Evolutionary conservation across 2,329 filamentous ascomycete genomes (phyloP).

Genomic region (Lithohypha guttulata): DNA sequence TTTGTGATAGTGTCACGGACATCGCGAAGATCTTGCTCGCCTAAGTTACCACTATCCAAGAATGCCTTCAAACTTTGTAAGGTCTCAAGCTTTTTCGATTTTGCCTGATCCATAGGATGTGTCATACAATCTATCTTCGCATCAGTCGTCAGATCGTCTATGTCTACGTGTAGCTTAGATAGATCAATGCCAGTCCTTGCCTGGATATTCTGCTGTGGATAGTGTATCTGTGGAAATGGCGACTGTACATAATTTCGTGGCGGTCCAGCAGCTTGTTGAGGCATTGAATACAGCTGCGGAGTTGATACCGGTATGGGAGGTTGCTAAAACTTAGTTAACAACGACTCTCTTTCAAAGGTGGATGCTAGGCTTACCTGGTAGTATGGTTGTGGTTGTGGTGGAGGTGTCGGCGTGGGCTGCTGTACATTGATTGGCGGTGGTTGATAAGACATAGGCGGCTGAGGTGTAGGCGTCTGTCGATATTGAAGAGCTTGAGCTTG

Average conservation of each 20-base stretch:
- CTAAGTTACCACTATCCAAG: slow-evolving; percentile 18
- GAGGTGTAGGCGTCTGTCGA: slow-evolving; percentile 63
- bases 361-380: slow-evolving; percentile 12
- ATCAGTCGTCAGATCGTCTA: slow-evolving; percentile 22
- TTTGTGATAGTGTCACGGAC: slow-evolving; percentile 19
- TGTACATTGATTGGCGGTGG: slow-evolving; percentile 10
- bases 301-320: slow-evolving; percentile 20
- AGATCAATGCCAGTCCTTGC: slow-evolving; percentile 39
- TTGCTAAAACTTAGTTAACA: slow-evolving; percentile 11
- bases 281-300: slow-evolving; percentile 24
- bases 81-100: slow-evolving; percentile 19
- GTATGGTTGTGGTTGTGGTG: slow-evolving; percentile 15
- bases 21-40: slow-evolving; percentile 18
- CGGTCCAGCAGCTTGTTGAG: slow-evolving; percentile 21
- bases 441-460: slow-evolving; percentile 20
- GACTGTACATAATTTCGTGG: background rate
- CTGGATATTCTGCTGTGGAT: slow-evolving; percentile 6
- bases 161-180: slow-evolving; percentile 70
- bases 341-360: slow-evolving; percentile 7
- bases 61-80: slow-evolving; percentile 22
- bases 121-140: slow-evolving; percentile 22
- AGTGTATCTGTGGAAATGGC: background rate
- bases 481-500: slow-evolving; percentile 45
- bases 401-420: slow-evolving; percentile 20
- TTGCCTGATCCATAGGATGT: slow-evolving; percentile 20